Evolutionary conservation across 2,329 filamentous ascomycete genomes (phyloP), one percentile per base, ranked within the genome.

Genomic region (Ascochyta koolunga): DNA sequence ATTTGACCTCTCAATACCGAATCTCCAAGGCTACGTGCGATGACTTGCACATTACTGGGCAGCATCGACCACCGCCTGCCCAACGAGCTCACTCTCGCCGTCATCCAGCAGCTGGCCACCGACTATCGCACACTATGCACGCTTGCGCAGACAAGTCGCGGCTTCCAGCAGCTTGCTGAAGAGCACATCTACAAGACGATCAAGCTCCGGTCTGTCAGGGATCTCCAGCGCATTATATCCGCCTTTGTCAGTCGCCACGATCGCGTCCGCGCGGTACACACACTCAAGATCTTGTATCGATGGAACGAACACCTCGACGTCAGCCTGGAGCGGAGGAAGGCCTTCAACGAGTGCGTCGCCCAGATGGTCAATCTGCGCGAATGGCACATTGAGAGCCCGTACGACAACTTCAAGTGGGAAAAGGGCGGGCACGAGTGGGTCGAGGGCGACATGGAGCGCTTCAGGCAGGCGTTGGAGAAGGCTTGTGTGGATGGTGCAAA

Each of bases 321-420:
- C 4, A 69, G 62, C 29, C 31, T 66, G 11, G 58, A 66, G 22
- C 51, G 60, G 31, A 61, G 72, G 21, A 52, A 32, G 4, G 49
- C 45, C 3, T 71, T 75, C 60, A 72, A 74, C 51, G 56, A 53
- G 16, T 66, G 53, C 36, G 58, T 75, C 8, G 44, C 55, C 13
- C 44, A 64, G n/a, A 73, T 74, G 69, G 62, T 65, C 42, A 64
- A 61, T 21, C 51, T 75, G 45, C 56, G 62, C 24, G 57, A 69
- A 7, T 73, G 67, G 69, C 61, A 71, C 42, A 60, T 74, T 4
- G 72, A 75, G 51, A 72, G 68, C 44, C 71, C 71, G 2, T 75
- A 66, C 42, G 69, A 73, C 46, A 74, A 73, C 44, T 69, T 66
- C 45, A 58, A 71, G 27, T 71, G 68, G 68, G 58, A 62, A n/a